These are phyloP conservation scores for Coemansia sp. DNA, from an alignment of 192 early-diverging fungal genomes.

Conservation along the genomic window DNA sequence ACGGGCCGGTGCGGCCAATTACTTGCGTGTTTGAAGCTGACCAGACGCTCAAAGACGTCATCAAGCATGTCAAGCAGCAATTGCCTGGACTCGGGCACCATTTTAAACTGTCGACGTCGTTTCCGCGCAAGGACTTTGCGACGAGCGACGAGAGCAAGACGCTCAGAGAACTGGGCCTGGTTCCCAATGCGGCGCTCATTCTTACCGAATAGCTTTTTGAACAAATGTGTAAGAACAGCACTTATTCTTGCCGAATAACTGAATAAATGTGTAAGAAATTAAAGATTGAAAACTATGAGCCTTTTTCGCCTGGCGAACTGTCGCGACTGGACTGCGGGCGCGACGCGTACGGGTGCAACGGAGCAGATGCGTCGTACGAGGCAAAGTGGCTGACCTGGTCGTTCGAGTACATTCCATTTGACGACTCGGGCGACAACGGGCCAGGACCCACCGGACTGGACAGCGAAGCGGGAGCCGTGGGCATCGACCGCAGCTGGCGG, in stretches of 20 bases:
- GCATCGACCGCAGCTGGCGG: slow-evolving; percentile 12
- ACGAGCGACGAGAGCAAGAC: slow-evolving; percentile 56
- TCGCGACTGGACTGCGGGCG: slow-evolving; percentile 16
- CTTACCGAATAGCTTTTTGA: slow-evolving; percentile 27
- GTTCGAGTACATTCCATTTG: slow-evolving; percentile 2
- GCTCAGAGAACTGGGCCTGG: slow-evolving; percentile 65
- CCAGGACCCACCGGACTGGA: slow-evolving; percentile 14
- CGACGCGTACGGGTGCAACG: slow-evolving; percentile 22
- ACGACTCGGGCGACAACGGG: slow-evolving; percentile 9
- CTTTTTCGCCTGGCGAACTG: not conserved
- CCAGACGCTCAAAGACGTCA: slow-evolving; percentile 59
- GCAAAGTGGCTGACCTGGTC: slow-evolving; percentile 6
- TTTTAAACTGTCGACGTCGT: slow-evolving; percentile 63
- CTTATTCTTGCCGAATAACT: slow-evolving; percentile 11
- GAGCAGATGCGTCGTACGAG: slow-evolving; percentile 7
- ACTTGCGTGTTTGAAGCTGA: slow-evolving; percentile 60
- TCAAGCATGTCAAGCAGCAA: slow-evolving; percentile 52
- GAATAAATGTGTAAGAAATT: not conserved
- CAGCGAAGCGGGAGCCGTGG: slow-evolving; percentile 5
- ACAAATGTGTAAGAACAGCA: not conserved
- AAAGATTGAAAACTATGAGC: no score
- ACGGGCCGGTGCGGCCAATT: slow-evolving; percentile 41
- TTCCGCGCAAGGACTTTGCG: slow-evolving; percentile 65
- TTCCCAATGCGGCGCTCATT: slow-evolving; percentile 64
- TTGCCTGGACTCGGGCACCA: slow-evolving; percentile 24